A percentile compares a stretch with the other conserved stretches of the same genome.
Conservation (phyloP, 2,329 filamentous ascomycete genomes). For the Diaporthe sp. region DNA sequence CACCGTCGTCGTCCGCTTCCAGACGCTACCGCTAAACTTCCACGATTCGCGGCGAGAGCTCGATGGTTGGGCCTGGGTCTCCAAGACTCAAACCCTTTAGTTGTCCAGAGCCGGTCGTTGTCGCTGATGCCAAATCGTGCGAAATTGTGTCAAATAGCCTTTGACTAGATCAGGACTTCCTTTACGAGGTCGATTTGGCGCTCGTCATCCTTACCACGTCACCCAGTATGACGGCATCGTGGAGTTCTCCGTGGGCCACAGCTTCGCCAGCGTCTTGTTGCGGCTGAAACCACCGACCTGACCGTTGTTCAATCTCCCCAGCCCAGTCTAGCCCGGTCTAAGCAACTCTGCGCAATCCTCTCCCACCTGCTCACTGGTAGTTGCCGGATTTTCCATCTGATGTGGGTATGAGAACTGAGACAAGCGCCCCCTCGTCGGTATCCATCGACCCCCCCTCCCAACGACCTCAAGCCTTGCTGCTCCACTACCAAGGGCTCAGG, state of each 20-base stretch:
- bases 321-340: conserved; percentile 19
- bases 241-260: conserved; percentile 15
- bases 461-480: conserved; percentile 33
- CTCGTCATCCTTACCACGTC: conserved; percentile 27
- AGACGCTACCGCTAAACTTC: conserved; percentile 21
- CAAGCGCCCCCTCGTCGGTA: conserved; percentile 39
- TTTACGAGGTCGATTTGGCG: conserved; percentile 8
- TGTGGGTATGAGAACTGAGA: conserved; percentile 40
- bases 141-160: conserved; percentile 32
- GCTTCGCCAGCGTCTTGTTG: conserved; percentile 16
- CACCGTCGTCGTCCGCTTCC: background rate
- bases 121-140: conserved; percentile 8
- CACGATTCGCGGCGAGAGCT: background rate
- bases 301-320: conserved; percentile 32
- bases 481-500: conserved; percentile 39
- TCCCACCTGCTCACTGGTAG: conserved; percentile 32
- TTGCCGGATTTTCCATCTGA: conserved; percentile 35
- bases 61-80: background rate
- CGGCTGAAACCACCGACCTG: conserved; percentile 26
- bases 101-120: background rate
- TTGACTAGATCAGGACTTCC: background rate
- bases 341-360: conserved; percentile 27
- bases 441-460: conserved; percentile 36
- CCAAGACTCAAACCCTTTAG: background rate
- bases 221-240: conserved; percentile 33